A percentile compares a stretch with the other conserved stretches of the same genome.
phyloP scores from a whole-genome alignment of 2,329 filamentous ascomycete species.

The Fusarium sp. region DNA sequence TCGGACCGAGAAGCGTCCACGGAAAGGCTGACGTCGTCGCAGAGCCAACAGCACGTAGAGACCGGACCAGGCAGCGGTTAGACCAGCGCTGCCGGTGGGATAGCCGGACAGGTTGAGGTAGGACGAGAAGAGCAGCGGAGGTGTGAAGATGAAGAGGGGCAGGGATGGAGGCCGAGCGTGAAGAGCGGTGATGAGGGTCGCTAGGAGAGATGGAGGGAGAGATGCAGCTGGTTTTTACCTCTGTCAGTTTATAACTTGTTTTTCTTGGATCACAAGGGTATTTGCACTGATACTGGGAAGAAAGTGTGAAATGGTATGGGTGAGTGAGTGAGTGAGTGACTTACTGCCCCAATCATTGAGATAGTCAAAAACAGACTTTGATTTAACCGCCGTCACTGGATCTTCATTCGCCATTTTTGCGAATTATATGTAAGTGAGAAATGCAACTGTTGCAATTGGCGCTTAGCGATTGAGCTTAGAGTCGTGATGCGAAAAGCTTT shows the following conservation, averaged over 20 bases:
- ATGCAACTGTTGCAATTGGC: slow-evolving; percentile 22
- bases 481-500: slow-evolving; percentile 33
- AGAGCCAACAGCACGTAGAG: slow-evolving; percentile 65
- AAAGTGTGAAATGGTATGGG: not conserved
- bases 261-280: not conserved
- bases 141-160: slow-evolving; percentile 61
- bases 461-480: not conserved
- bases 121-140: slow-evolving; percentile 62
- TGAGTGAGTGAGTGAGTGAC: slow-evolving; percentile 36
- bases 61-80: slow-evolving; percentile 64
- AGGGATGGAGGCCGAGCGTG: slow-evolving; percentile 63
- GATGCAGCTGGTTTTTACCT: slow-evolving; percentile 55
- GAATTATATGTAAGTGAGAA: not conserved
- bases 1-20: slow-evolving; percentile 55
- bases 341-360: slow-evolving; percentile 60
- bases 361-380: slow-evolving; percentile 46
- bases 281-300: not conserved
- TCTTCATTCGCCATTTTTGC: slow-evolving; percentile 43
- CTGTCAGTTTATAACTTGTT: slow-evolving; percentile 6
- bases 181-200: slow-evolving; percentile 63
- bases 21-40: slow-evolving; percentile 53
- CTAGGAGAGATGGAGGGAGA: slow-evolving; percentile 62
- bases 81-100: slow-evolving; percentile 63
- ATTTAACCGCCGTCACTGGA: slow-evolving; percentile 14
- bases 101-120: slow-evolving; percentile 69